A percentile compares a stretch with the other conserved stretches of the same genome.
These are phyloP conservation scores for Cymbopogon citratus DNA, from an alignment of 176 grass and related monocot species.

Conservation along the genomic window DNA sequence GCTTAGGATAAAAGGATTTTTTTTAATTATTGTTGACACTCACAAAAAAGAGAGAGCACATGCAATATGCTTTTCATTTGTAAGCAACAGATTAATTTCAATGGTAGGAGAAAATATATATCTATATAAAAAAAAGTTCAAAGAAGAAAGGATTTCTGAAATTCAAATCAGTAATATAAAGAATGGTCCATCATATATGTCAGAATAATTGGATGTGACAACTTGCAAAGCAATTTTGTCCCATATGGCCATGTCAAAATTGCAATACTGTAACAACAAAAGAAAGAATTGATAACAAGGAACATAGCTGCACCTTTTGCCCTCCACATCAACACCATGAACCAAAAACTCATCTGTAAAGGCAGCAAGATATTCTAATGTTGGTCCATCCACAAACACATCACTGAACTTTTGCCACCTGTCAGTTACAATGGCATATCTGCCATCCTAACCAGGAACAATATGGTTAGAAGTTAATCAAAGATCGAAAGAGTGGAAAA, in stretches of 20 bases:
- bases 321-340: slow-evolving; percentile 96
- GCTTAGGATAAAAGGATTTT: neutral
- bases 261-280: slow-evolving; percentile 4
- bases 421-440: slow-evolving; percentile 84
- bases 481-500: neutral
- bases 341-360: slow-evolving; percentile 98
- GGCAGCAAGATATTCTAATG: slow-evolving; percentile 51
- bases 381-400: slow-evolving; percentile 59
- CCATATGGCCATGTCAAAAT: neutral
- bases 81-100: neutral
- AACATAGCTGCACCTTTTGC: slow-evolving; percentile 63
- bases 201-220: neutral
- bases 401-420: slow-evolving; percentile 96
- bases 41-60: neutral
- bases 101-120: neutral
- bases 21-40: neutral
- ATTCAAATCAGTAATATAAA: neutral
- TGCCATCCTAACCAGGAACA: slow-evolving; percentile 56
- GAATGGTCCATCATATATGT: neutral
- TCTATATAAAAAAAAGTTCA: neutral
- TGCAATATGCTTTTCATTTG: neutral
- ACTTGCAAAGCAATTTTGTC: neutral
- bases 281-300: slow-evolving; percentile 2
- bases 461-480: slow-evolving; percentile 15
- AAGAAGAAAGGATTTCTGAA: neutral